A percentile compares a stretch with the other conserved stretches of the same genome.
phyloP scores from a whole-genome alignment of 805 yeast species.

The Starmerella scarabaei region DNA sequence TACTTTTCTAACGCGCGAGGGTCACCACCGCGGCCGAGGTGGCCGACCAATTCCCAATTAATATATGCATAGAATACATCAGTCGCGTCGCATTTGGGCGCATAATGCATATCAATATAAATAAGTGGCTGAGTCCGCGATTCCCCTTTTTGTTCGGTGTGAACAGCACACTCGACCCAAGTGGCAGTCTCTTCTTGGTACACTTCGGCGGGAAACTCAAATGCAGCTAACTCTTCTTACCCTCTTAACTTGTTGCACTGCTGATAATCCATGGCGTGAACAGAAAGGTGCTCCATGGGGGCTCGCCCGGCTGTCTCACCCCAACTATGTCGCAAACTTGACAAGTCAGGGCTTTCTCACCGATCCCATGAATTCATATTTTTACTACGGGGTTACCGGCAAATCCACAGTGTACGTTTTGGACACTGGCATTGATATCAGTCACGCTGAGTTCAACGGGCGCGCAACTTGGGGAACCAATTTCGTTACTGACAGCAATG shows the following conservation, averaged over 20 bases:
- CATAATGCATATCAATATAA: too few species aligned
- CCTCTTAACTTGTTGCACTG: too few species aligned
- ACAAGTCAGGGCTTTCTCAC: slow-evolving; percentile 36
- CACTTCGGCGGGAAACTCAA: not conserved
- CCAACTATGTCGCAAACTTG: slow-evolving; percentile 44
- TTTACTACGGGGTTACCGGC: not conserved
- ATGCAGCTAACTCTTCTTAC: not conserved
- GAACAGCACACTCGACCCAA: not conserved
- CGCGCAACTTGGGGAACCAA: slow-evolving; percentile 83
- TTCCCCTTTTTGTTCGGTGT: not conserved
- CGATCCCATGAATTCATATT: slow-evolving; percentile 64
- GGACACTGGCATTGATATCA: slow-evolving; percentile 74
- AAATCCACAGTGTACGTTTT: slow-evolving; percentile 49
- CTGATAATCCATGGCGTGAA: too few species aligned
- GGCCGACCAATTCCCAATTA: too few species aligned
- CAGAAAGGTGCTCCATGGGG: slow-evolving; percentile 94
- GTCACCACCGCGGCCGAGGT: too few species aligned
- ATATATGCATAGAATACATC: too few species aligned
- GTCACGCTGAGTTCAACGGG: slow-evolving; percentile 67
- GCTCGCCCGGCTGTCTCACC: slow-evolving; percentile 76
- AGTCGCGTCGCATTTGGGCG: too few species aligned
- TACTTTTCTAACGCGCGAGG: too few species aligned
- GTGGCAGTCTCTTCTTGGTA: not conserved
- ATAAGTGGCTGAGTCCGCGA: too few species aligned
- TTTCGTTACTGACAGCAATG: slow-evolving; percentile 56